phyloP scores from a whole-genome alignment of 2,329 filamentous ascomycete species.

The Xylariomycetidae sp. region DNA sequence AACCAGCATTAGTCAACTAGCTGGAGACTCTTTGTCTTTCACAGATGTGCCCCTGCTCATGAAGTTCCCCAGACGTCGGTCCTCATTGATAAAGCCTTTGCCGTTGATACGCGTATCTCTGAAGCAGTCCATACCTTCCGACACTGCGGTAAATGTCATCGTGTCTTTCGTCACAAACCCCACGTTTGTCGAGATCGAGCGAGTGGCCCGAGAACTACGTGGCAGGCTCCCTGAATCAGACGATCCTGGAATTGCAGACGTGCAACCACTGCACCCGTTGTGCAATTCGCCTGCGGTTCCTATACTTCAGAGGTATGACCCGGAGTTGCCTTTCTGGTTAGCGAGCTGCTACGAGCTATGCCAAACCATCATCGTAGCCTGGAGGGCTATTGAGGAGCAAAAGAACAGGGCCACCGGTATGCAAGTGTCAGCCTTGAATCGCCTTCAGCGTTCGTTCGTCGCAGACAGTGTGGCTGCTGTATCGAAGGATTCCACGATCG shows the following conservation, averaged over 20 bases:
- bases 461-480: conserved; percentile 50
- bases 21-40: conserved; percentile 44
- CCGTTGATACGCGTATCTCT: no score
- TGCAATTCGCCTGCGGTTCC: conserved; percentile 52
- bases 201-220: conserved; percentile 33
- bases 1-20: conserved; percentile 27
- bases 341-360: conserved; percentile 48
- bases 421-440: conserved; percentile 51
- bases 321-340: conserved; percentile 43
- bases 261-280: conserved; percentile 53
- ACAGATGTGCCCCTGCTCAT: conserved; percentile 37
- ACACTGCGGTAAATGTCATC: conserved; percentile 4
- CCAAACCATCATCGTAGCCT: conserved; percentile 38
- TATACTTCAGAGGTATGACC: conserved; percentile 33
- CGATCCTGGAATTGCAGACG: conserved; percentile 29
- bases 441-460: conserved; percentile 56
- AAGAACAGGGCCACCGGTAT: conserved; percentile 37
- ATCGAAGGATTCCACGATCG: conserved; percentile 57
- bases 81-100: no score
- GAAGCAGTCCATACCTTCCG: conserved; percentile 7
- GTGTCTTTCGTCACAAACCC: conserved; percentile 23
- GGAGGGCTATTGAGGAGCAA: conserved; percentile 37
- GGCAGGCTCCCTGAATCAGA: conserved; percentile 23
- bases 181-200: conserved; percentile 27
- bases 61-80: conserved; percentile 22